Conservation (phyloP, 305 asterid genomes). For the Andrographis paniculata region DNA sequence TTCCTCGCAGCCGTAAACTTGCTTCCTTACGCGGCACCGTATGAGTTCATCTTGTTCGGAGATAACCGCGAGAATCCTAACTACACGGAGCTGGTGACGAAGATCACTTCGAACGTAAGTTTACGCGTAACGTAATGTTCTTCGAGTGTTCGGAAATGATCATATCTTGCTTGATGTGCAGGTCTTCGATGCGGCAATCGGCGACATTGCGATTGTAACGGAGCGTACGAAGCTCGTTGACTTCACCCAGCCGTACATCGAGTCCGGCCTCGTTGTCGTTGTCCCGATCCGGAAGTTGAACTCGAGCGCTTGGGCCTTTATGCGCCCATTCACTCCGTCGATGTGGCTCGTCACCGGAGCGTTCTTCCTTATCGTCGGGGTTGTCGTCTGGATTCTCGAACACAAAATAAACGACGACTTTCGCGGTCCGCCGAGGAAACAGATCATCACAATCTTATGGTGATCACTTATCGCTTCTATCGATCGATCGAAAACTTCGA, state of each 20-base stretch:
- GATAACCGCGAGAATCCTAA: conserved; percentile 68
- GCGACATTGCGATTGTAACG: conserved; percentile 68
- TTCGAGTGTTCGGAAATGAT: neutral
- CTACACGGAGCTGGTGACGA: conserved; percentile 46
- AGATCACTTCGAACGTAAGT: conserved; percentile 50
- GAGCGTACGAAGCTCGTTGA: conserved; percentile 70
- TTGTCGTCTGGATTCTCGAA: conserved; percentile 71
- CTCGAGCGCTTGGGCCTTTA: conserved; percentile 66
- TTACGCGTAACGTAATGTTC: neutral
- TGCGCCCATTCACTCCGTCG: conserved; percentile 61
- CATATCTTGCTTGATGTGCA: conserved; percentile 20
- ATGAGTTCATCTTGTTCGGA: conserved; percentile 52
- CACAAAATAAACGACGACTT: conserved; percentile 76
- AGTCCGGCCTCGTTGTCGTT: conserved; percentile 74
- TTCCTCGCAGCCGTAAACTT: conserved; percentile 62
- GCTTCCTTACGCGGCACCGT: conserved; percentile 69
- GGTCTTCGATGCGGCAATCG: conserved; percentile 81
- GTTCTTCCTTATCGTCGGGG: conserved; percentile 53
- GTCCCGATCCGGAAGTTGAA: conserved; percentile 41
- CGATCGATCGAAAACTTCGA: neutral
- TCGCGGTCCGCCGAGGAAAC: conserved; percentile 74
- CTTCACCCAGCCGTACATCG: conserved; percentile 78
- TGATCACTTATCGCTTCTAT: conserved; percentile 16
- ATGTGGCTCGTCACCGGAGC: conserved; percentile 63
- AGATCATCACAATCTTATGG: conserved; percentile 63